Evolutionary conservation across 305 asterid species (phyloP), one percentile per base, ranked within the genome.

Genomic region (Fraxinus ornus): DNA sequence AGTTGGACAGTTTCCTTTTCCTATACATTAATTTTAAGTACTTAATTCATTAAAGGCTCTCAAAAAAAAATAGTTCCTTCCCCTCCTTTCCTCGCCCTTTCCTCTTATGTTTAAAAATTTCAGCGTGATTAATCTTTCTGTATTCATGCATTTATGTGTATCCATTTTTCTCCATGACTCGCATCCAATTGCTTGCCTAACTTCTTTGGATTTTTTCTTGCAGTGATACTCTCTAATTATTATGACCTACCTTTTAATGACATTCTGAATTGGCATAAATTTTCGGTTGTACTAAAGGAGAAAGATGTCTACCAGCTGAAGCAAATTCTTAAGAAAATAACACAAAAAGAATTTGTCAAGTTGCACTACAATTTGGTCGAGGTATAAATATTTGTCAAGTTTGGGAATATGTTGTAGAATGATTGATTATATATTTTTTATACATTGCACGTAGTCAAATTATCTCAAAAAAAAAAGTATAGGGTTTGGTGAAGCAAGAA

Each of bases 221-320:
- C 95, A 96, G 99, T 96, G 89, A 92, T 96, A 92, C 93, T 96
- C 78, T 96, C 99, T 2, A 80, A 96, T 86, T 96, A 93, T 89
- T 96, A 96, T 64, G 97, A 96, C 87, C 87, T 96, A 86, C 99
- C 99, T 36, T 95, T 94, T 93, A 95, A 93, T 41, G 98, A 95
- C 89, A 81, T 94, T 79, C 71, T 96, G 33, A 84, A 93, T 82
- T 96, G 99, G 99, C 92, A 80, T 76, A 91, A 94, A 77, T 96
- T 96, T 72, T 68, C 95, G 33, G 95, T 96, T 64, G 86, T 96
- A 71, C 87, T 94, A 77, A 91, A 86, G 92, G 97, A 94, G 94
- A 93, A 89, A 80, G 97, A 96, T 85, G 98, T 96, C 36, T 93
- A 93, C 87, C 93, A 91, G 89, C 94, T 96, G 80, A 96, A 95